phyloP scores from a whole-genome alignment of 148 eudicot species.

The Rhododendron kiyosumense region DNA sequence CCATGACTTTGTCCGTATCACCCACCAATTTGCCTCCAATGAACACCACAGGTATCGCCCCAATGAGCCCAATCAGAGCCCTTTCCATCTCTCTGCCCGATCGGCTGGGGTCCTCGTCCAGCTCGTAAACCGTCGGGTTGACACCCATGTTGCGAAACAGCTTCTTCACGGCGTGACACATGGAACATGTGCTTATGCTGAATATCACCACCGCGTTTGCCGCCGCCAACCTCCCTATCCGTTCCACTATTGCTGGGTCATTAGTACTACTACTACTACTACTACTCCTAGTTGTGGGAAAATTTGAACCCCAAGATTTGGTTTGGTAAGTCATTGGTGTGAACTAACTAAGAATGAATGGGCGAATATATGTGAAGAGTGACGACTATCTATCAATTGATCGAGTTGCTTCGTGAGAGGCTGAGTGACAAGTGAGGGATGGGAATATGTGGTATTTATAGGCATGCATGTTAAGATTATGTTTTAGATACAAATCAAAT shows the following conservation, averaged over 20 bases:
- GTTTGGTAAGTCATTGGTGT: not conserved
- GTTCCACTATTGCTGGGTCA: not conserved
- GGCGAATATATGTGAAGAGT: not conserved
- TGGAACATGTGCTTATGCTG: not conserved
- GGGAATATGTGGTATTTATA: not conserved
- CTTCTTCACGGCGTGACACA: constrained; percentile 1
- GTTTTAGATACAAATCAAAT: not conserved
- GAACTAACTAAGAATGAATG: not conserved
- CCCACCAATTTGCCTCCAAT: not conserved
- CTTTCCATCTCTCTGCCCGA: not conserved
- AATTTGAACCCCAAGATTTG: not conserved
- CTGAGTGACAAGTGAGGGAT: not conserved
- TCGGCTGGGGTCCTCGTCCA: not conserved
- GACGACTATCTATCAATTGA: not conserved
- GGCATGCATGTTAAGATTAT: not conserved
- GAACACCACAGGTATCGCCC: not conserved
- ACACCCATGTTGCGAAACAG: constrained; percentile 1
- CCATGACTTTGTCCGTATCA: not conserved
- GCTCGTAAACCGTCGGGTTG: not conserved
- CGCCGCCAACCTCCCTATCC: not conserved
- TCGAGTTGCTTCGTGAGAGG: not conserved
- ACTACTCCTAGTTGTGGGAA: not conserved
- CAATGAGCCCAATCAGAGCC: not conserved
- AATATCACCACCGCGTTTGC: not conserved
- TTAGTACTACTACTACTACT: not conserved